Percentiles rank a stretch among this genome's conserved stretches.
These are phyloP conservation scores for Yueomyces sp. DNA, from an alignment of 805 yeast genomes.

Conservation along the genomic window DNA sequence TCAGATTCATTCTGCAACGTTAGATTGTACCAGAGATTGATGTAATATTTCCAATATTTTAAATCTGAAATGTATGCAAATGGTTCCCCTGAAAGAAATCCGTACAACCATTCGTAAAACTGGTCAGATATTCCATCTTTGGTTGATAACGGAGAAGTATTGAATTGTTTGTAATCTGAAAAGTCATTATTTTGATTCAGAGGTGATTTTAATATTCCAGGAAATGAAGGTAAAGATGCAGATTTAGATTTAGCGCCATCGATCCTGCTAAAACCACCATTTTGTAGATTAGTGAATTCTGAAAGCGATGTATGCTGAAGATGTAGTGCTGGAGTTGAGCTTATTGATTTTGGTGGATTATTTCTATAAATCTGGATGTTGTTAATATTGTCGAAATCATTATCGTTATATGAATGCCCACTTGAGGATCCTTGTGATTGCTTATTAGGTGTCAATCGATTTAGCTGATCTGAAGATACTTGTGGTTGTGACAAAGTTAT, in stretches of 20 bases:
- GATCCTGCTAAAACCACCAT: background rate
- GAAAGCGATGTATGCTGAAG: background rate
- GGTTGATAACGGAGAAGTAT: background rate
- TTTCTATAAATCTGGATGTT: background rate
- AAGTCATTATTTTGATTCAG: background rate
- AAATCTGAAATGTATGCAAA: slow-evolving; percentile 1
- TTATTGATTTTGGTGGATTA: background rate
- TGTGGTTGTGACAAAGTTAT: slow-evolving; percentile 1
- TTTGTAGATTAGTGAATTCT: background rate
- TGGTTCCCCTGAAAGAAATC: slow-evolving; percentile 6
- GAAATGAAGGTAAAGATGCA: background rate
- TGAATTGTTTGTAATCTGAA: background rate
- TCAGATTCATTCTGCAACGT: slow-evolving; percentile 7
- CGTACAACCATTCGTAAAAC: slow-evolving; percentile 12
- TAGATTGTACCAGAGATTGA: slow-evolving; percentile 15
- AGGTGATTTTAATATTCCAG: too few species aligned
- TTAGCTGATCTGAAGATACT: background rate
- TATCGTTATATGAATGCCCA: background rate
- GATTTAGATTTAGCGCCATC: background rate
- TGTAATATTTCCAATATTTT: slow-evolving; percentile 19
- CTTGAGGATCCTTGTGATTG: background rate
- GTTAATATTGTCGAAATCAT: background rate
- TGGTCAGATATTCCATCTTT: background rate
- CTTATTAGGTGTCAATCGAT: background rate
- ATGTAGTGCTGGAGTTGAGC: background rate